phyloP scores from a whole-genome alignment of 2,329 filamentous ascomycete species.

The Macrophomina phaseolina region DNA sequence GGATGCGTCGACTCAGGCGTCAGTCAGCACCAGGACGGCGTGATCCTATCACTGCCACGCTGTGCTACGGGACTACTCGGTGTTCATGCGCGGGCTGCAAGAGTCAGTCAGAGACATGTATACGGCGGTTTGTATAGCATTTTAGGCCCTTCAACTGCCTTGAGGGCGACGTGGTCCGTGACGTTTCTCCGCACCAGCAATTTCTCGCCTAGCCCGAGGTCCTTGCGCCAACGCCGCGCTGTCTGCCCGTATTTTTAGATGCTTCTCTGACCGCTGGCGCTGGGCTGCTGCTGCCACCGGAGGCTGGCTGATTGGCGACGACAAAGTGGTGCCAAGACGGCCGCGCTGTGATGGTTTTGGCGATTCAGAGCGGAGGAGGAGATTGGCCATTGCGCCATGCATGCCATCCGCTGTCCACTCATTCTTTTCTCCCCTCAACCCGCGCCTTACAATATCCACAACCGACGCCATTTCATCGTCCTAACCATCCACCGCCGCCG shows the following conservation, averaged over 20 bases:
- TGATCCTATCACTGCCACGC: not conserved
- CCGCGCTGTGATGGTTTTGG: not conserved
- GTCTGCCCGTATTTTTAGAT: conserved; percentile 9
- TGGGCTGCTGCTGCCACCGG: not conserved
- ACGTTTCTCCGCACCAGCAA: conserved; percentile 6
- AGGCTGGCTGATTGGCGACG: not conserved
- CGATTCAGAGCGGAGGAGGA: not conserved
- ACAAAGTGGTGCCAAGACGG: not conserved
- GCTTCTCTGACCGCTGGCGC: not conserved
- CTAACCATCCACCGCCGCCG: not conserved
- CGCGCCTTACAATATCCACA: too few relatives aligned
- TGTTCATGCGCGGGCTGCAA: not conserved
- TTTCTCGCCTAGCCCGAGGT: not conserved
- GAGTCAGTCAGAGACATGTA: not conserved
- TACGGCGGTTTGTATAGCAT: not conserved
- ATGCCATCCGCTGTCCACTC: too few relatives aligned
- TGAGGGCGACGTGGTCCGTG: not conserved
- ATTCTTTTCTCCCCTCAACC: too few relatives aligned
- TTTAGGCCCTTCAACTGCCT: too few relatives aligned
- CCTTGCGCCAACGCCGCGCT: not conserved
- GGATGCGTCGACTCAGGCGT: not conserved
- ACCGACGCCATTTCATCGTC: not conserved
- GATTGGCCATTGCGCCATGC: not conserved
- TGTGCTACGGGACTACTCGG: not conserved
- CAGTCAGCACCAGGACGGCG: not conserved